Evolutionary conservation across 768 basidiomycete genomes (phyloP).

Genomic region (Lanmaoa rubissima): DNA sequence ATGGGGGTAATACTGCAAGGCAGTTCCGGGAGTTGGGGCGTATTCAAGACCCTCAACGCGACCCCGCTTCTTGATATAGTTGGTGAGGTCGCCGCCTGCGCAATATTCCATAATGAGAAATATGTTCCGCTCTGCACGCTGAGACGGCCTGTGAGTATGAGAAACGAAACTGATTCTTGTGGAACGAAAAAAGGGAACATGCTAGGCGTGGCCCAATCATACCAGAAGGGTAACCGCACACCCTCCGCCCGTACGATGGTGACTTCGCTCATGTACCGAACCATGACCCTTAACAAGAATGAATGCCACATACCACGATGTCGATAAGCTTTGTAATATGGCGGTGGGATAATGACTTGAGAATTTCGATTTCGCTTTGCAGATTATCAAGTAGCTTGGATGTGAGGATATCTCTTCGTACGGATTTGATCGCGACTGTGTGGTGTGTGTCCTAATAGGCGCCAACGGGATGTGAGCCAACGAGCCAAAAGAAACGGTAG

Average conservation of each 20-base stretch:
- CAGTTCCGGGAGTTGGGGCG: constrained; percentile 61
- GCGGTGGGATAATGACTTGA: constrained; percentile 88
- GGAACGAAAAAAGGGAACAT: neutral
- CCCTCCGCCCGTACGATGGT: neutral
- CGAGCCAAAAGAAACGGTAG: neutral
- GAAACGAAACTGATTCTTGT: neutral
- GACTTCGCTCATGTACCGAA: neutral
- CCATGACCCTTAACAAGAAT: neutral
- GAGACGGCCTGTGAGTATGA: constrained; percentile 8
- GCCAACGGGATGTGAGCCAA: neutral
- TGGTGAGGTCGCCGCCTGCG: constrained; percentile 91
- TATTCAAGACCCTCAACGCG: constrained; percentile 88
- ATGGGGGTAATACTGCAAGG: constrained; percentile 86
- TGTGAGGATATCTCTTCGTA: constrained; percentile 82
- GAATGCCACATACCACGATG: constrained; percentile 66
- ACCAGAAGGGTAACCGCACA: neutral
- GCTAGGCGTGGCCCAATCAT: neutral
- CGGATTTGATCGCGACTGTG: constrained; percentile 92
- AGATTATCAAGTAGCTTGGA: constrained; percentile 95
- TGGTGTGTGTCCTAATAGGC: constrained; percentile 63
- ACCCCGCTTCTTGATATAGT: constrained; percentile 98
- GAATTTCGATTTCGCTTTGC: constrained; percentile 96
- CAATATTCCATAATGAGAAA: constrained; percentile 99
- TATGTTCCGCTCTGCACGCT: constrained; percentile 76
- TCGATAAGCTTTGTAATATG: constrained; percentile 93